Evolutionary conservation across 2,329 filamentous ascomycete species (phyloP).

Genomic region (Xylariaceae sp.): DNA sequence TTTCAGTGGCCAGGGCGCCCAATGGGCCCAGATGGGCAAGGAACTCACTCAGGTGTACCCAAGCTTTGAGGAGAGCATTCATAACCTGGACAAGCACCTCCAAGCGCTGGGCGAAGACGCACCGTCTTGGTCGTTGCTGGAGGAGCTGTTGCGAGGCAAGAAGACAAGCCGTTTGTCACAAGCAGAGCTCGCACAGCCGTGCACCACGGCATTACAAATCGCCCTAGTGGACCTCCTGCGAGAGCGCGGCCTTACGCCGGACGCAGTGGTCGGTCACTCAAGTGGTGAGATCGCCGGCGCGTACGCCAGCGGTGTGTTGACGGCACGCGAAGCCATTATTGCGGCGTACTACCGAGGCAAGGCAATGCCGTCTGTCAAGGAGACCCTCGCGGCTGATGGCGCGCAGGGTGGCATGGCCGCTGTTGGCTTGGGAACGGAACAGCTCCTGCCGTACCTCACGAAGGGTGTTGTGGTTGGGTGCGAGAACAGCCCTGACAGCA

Average conservation of each 20-base stretch:
- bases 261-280: conserved; percentile 4
- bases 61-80: conserved; percentile 10
- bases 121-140: neutral
- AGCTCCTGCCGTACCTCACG: neutral
- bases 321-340: neutral
- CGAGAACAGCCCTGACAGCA: conserved; percentile 1
- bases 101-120: conserved; percentile 1
- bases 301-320: conserved; percentile 1
- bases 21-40: conserved; percentile 23
- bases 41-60: conserved; percentile 15
- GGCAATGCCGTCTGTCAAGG: neutral
- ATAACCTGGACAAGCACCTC: conserved; percentile 4
- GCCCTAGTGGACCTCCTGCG: neutral
- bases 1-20: conserved; percentile 24
- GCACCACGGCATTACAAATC: conserved; percentile 1
- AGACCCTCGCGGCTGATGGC: neutral
- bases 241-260: neutral
- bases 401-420: conserved; percentile 3
- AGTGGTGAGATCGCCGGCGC: conserved; percentile 5
- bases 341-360: neutral
- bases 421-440: neutral
- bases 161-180: neutral
- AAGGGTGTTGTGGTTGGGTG: conserved; percentile 2
- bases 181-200: neutral
- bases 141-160: neutral